Evolutionary conservation across 2,329 filamentous ascomycete species (phyloP), one percentile per base, ranked within the genome.

Genomic region (Keithomyces neogunnii): DNA sequence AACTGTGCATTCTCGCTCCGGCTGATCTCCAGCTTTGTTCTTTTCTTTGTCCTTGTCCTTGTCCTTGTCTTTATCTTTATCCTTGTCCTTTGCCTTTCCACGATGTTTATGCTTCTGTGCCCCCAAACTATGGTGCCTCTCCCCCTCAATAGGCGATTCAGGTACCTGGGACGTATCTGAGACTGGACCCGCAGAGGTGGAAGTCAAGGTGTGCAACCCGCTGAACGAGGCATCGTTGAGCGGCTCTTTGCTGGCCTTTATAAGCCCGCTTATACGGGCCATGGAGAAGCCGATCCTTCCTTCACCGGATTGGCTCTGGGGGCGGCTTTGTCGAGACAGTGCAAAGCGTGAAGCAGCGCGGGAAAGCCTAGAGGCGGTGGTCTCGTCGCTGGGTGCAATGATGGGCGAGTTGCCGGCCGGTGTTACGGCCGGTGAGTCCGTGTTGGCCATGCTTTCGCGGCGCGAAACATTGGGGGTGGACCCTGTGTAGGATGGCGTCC

Each of bases 221-320:
- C 57, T 61, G 19, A 19, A 40, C 29, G 45, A 6, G 1, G 32
- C 44, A 13, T 68, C 67, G 7, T 54, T 52, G 9, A 62, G 56
- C 6, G 51, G 70, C 53, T 82, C 78, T 59, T 71, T 78, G 65
- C 75, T 79, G 7, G 71, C 59, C 48, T 73, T 75, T 58, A 75
- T 73, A 5, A 81, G 69, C 0, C 74, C 72, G 8, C 74, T 74
- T 3, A 81, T 64, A n/a, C 77, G 74, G 13, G 73, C 75, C 62
- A 84, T 80, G 3, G 76, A 78, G 19, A 76, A 68, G 59, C 77
- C 82, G 51, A 82, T 75, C 3, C 81, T 73, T 13, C 72, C 73
- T 56, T 84, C 81, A 31, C 80, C 78, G 1, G 72, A 75, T 57
- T 83, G 79, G 58, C 81, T 84, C 19, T 67, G 68, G 4, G 81